Conservation (phyloP, 2,329 filamentous ascomycete genomes). For the Pseudogymnoascus sp. region DNA sequence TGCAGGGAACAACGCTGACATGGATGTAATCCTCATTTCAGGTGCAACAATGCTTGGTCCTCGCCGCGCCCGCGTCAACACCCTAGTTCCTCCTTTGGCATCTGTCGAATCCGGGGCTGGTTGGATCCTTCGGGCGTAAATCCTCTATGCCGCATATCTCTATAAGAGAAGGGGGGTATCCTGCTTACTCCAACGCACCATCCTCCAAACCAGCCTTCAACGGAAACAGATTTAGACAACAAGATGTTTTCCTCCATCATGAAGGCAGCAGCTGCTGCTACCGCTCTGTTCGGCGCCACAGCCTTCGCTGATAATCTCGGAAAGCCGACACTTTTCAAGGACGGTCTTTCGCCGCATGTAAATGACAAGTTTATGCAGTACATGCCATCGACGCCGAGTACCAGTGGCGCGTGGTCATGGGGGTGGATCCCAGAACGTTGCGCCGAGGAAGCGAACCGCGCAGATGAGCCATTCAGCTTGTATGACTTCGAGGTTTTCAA, state of each 20-base stretch:
- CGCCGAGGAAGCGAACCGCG: not conserved
- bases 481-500: conserved; percentile 24
- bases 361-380: not conserved
- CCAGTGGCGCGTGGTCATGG: not conserved
- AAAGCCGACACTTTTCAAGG: conserved; percentile 1
- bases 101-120: not conserved
- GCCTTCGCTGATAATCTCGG: not conserved
- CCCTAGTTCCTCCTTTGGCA: not conserved
- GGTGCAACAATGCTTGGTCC: not conserved
- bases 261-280: not conserved
- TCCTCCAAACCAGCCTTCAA: not conserved
- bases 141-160: not conserved
- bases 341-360: not conserved
- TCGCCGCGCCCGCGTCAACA: not conserved
- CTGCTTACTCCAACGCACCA: not conserved
- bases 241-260: not conserved
- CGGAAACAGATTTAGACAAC: not conserved
- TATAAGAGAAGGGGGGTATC: not conserved
- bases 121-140: not conserved
- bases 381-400: not conserved
- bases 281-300: not conserved
- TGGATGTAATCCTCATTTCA: conserved; percentile 1
- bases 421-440: conserved; percentile 5
- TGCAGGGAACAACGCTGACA: not conserved
- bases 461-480: conserved; percentile 12